These are phyloP conservation scores for Termitomyces sp. DNA, from an alignment of 768 basidiomycete genomes.

Conservation along the genomic window DNA sequence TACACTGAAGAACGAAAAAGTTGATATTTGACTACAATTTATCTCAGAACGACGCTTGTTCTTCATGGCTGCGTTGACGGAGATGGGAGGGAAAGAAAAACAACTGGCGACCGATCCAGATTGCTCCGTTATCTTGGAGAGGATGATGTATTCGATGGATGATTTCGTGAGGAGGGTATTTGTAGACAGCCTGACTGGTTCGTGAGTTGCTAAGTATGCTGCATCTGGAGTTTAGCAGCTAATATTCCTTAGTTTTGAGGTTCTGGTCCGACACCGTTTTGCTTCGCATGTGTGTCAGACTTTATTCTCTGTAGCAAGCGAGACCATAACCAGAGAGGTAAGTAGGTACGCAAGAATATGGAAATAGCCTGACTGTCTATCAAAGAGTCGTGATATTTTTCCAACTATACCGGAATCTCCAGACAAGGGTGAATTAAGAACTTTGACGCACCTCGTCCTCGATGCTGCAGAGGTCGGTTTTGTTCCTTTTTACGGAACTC, in stretches of 20 bases:
- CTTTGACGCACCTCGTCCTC: constrained; percentile 55
- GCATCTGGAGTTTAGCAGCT: neutral
- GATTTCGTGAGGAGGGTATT: constrained; percentile 93
- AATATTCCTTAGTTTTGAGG: constrained; percentile 44
- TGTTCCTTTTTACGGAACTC: constrained; percentile 3
- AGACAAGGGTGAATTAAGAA: constrained; percentile 62
- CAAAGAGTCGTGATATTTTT: constrained; percentile 49
- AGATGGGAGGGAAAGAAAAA: constrained; percentile 85
- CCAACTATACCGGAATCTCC: constrained; percentile 39
- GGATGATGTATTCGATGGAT: constrained; percentile 91
- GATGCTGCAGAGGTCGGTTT: constrained; percentile 57
- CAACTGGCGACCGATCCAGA: constrained; percentile 91
- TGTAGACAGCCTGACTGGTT: constrained; percentile 79
- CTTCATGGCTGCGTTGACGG: constrained; percentile 74
- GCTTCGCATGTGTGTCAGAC: constrained; percentile 96
- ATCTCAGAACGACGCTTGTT: constrained; percentile 71
- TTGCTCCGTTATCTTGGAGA: constrained; percentile 84
- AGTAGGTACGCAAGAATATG: neutral
- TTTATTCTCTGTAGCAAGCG: constrained; percentile 58
- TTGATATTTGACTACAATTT: neutral
- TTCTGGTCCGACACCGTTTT: constrained; percentile 74
- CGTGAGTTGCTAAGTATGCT: constrained; percentile 45
- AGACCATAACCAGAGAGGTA: constrained; percentile 70
- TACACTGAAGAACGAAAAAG: neutral
- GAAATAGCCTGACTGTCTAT: neutral